phyloP scores from a whole-genome alignment of 306 rosid species.

The Hippophae tibetana region DNA sequence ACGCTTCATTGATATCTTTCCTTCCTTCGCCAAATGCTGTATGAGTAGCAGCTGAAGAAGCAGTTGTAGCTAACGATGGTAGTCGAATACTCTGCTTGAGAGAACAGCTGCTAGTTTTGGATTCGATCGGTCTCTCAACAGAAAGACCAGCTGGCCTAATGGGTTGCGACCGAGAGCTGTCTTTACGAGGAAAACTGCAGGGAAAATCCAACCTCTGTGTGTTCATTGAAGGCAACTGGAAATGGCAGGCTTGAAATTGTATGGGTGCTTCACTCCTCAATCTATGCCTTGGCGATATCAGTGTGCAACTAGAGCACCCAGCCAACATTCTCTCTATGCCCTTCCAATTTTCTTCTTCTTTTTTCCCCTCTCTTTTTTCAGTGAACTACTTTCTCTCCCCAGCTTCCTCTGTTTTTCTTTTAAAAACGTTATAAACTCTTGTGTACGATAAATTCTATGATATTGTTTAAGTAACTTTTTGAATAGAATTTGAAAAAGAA shows the following conservation, averaged over 20 bases:
- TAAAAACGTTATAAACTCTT: conserved; percentile 12
- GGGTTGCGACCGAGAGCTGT: conserved; percentile 53
- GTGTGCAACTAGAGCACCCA: conserved; percentile 97
- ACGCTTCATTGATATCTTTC: conserved; percentile 39
- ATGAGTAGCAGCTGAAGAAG: conserved; percentile 18
- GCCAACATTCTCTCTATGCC: conserved; percentile 85
- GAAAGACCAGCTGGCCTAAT: conserved; percentile 62
- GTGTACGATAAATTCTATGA: conserved; percentile 3
- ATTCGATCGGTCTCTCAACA: conserved; percentile 48
- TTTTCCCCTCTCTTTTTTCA: conserved; percentile 44
- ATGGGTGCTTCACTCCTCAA: conserved; percentile 84
- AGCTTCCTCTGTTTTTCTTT: conserved; percentile 28
- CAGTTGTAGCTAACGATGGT: conserved; percentile 55
- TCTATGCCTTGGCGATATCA: conserved; percentile 98
- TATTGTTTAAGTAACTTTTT: conserved; percentile 12
- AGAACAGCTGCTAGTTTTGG: conserved; percentile 42
- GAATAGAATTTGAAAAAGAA: conserved; percentile 9
- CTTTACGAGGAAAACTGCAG: conserved; percentile 64
- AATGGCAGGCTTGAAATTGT: conserved; percentile 89
- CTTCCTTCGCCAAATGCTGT: conserved; percentile 20
- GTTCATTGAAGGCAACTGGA: conserved; percentile 86
- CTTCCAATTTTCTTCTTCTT: conserved; percentile 23
- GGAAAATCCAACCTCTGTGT: conserved; percentile 94
- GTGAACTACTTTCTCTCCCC: conserved; percentile 15
- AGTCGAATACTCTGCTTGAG: conserved; percentile 75